Conservation (phyloP, 2,329 filamentous ascomycete species). For the Aureobasidium subglaciale region DNA sequence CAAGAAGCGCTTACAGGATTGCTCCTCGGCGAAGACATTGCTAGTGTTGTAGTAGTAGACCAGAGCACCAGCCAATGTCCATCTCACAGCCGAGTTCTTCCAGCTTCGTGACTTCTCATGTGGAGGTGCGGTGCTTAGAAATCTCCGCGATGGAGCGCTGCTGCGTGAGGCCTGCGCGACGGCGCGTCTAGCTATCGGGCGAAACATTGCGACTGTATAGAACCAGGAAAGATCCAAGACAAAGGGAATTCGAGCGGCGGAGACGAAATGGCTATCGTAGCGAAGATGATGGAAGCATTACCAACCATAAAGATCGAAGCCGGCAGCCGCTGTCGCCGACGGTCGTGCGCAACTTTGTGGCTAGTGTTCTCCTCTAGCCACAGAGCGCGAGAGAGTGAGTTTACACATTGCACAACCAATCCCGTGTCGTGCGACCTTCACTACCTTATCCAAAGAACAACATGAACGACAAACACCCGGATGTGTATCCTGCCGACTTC, state of each 20-base stretch:
- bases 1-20: conserved; percentile 52
- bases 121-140: conserved; percentile 52
- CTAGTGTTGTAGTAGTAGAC: conserved; percentile 96
- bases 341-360: background rate
- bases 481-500: conserved; percentile 11
- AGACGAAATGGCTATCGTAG: background rate
- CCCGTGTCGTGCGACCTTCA: conserved; percentile 1
- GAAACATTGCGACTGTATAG: conserved; percentile 42
- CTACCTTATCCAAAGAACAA: background rate
- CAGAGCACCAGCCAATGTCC: conserved; percentile 66
- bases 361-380: background rate
- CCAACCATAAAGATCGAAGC: background rate
- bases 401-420: background rate
- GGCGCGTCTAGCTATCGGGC: conserved; percentile 41
- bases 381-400: background rate
- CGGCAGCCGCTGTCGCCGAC: background rate
- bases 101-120: conserved; percentile 67
- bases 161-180: conserved; percentile 28
- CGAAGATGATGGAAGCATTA: conserved; percentile 8
- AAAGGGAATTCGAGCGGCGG: background rate
- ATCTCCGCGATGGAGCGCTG: conserved; percentile 37
- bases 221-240: background rate
- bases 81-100: conserved; percentile 68
- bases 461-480: background rate
- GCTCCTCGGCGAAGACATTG: conserved; percentile 77